These are phyloP conservation scores for Didymella exigua DNA, from an alignment of 2,329 filamentous ascomycete genomes.

Conservation along the genomic window DNA sequence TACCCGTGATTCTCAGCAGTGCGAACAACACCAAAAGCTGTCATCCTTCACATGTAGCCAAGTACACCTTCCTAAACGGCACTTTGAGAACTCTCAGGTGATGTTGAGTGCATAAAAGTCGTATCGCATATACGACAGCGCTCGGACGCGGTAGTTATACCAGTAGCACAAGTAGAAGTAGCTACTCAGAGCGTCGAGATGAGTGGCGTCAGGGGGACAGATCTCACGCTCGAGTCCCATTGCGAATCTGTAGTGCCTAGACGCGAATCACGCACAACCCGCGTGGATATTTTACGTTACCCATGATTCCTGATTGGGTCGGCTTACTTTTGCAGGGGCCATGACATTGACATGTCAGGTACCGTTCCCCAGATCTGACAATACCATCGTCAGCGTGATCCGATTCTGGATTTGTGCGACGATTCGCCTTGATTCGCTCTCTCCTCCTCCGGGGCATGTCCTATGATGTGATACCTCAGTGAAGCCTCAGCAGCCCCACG, in stretches of 20 bases:
- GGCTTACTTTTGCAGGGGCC: background rate
- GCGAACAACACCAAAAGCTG: conserved; percentile 5
- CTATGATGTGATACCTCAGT: background rate
- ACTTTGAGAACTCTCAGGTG: background rate
- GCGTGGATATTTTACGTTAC: conserved; percentile 6
- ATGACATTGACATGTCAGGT: conserved; percentile 12
- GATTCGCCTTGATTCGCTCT: conserved; percentile 4
- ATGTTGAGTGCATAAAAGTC: background rate
- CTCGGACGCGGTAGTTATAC: background rate
- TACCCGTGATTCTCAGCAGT: conserved; percentile 6
- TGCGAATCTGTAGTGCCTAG: conserved; percentile 3
- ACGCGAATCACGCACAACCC: background rate
- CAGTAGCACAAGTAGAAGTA: background rate
- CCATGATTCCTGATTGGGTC: background rate
- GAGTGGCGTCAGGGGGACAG: background rate
- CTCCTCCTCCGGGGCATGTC: background rate
- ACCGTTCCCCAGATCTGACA: conserved; percentile 6
- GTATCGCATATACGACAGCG: background rate
- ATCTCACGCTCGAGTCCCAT: background rate
- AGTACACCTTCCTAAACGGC: conserved; percentile 1
- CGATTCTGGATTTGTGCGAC: conserved; percentile 3
- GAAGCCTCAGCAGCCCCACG: background rate
- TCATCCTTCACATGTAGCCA: conserved; percentile 2
- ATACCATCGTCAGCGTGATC: conserved; percentile 14
- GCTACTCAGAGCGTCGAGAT: background rate